These are phyloP conservation scores for Orobanche coerulescens DNA, from an alignment of 257 asterid species.

Conservation along the genomic window DNA sequence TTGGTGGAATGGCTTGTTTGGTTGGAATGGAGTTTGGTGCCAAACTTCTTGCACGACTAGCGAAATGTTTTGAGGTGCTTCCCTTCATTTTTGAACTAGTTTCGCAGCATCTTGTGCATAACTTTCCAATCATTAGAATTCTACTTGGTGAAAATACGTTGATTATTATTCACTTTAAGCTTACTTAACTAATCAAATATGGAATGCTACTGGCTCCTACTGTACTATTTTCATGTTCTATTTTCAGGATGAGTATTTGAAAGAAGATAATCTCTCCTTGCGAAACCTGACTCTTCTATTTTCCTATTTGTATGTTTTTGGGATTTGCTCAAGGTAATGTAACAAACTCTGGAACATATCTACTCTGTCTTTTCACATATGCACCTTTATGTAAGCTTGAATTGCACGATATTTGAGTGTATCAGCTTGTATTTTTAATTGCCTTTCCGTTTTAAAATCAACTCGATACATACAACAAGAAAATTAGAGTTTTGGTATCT, in stretches of 20 bases:
- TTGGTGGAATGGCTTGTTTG: conserved; percentile 81
- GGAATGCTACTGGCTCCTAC: background rate
- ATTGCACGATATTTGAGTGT: no score
- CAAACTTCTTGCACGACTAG: conserved; percentile 74
- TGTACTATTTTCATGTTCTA: conserved; percentile 19
- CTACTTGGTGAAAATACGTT: no score
- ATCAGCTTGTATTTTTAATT: no score
- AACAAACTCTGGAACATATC: no score
- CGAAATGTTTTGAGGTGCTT: conserved; percentile 81
- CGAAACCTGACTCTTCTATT: conserved; percentile 75
- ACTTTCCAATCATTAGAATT: background rate
- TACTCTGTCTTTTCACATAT: no score
- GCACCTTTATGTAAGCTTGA: no score
- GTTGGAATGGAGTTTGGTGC: conserved; percentile 97
- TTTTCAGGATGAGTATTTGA: conserved; percentile 74
- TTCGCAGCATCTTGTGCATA: background rate
- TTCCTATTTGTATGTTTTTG: conserved; percentile 63
- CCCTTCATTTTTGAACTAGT: conserved; percentile 14
- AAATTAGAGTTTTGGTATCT: background rate
- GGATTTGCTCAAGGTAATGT: no score
- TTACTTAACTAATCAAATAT: conserved; percentile 7
- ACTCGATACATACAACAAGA: background rate
- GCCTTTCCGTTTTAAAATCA: conserved; percentile 24
- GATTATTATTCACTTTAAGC: background rate
- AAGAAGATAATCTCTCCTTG: conserved; percentile 81